Evolutionary conservation across 208 protist genomes (phyloP), one percentile per base, ranked within the genome.

Genomic region (Acanthamoeba castellanii): DNA sequence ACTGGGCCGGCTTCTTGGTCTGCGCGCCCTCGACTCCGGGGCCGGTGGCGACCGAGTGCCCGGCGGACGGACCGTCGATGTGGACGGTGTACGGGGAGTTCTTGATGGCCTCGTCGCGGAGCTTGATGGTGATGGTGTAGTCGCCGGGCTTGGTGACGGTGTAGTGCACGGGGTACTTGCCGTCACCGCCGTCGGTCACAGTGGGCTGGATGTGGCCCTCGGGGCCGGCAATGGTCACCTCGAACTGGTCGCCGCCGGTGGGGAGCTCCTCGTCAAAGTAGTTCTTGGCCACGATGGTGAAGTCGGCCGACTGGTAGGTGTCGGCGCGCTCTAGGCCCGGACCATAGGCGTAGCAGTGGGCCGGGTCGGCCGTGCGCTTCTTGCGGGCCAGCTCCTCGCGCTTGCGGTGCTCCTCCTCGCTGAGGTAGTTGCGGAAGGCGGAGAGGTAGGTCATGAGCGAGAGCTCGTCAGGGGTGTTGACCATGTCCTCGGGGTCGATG

Each of bases 371-470:
- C 0, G 91, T 94, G 20, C 91, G 25, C 91, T 94, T 94, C 91
- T 94, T 94, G 47, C 91, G 45, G 70, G 91, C 91, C 16, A 94
- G 68, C 74, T 94, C 91, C 74, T 94, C 91, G 9, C 91, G 9
- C 91, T 70, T 94, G 37, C 55, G 42, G 2, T 25, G 22, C 91
- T 94, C 91, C 91, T 94, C 91, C 68, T 94, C 91, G 76, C 91
- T 87, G 72, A 93, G 89, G 66, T 96, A 95, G 87, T 97, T 95
- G 61, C 94, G 57, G 84, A 97, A 97, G 70, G 94, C 94, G 2
- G 95, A 95, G 20, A 97, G 52, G 88, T 97, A 97, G 64, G 96
- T 97, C 64, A 97, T 97, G n/a, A 97, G 91, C 18, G 96, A 97
- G 13, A 97, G 92, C 55, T 97, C 96, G 90, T 97, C 96, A 70